Conservation (phyloP, 495 filamentous ascomycete species). For the Astrothelium subdiscretum region DNA sequence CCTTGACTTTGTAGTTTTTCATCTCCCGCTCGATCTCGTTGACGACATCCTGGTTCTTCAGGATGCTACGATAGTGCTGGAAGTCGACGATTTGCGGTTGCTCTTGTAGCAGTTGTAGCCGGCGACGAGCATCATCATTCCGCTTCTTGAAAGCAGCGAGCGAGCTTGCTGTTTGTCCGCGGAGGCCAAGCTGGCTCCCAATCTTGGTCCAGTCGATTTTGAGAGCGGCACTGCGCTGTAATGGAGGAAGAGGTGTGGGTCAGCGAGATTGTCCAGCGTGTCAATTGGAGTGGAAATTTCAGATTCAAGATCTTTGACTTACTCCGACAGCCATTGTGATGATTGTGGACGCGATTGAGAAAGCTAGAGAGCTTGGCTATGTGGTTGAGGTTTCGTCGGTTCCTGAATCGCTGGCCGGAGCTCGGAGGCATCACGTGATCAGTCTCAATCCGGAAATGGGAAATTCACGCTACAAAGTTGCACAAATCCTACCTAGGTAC, state of each 20-base stretch:
- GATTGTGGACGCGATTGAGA: constrained; percentile 22
- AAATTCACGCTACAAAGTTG: too few relatives aligned
- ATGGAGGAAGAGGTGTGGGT: constrained; percentile 9
- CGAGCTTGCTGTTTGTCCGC: constrained; percentile 79
- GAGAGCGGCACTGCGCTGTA: constrained; percentile 90
- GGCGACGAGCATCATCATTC: constrained; percentile 96
- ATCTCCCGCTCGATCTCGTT: constrained; percentile 95
- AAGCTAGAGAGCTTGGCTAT: background rate
- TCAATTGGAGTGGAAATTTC: constrained; percentile 6
- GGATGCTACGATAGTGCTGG: constrained; percentile 72
- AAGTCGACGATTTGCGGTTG: constrained; percentile 82
- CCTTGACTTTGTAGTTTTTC: constrained; percentile 75
- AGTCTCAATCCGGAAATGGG: background rate
- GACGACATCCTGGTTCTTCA: constrained; percentile 90
- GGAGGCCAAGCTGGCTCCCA: constrained; percentile 82
- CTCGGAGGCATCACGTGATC: background rate
- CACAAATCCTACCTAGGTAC: too few relatives aligned
- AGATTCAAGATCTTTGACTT: constrained; percentile 37
- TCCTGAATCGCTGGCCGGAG: background rate
- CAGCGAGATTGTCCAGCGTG: background rate
- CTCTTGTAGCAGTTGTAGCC: constrained; percentile 65
- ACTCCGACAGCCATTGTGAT: constrained; percentile 80
- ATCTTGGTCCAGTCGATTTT: constrained; percentile 98
- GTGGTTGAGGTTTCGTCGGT: background rate
- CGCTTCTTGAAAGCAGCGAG: constrained; percentile 98